phyloP scores from a whole-genome alignment of 371 early-diverging fungal genomes.

The Cokeromyces recurvatus region DNA sequence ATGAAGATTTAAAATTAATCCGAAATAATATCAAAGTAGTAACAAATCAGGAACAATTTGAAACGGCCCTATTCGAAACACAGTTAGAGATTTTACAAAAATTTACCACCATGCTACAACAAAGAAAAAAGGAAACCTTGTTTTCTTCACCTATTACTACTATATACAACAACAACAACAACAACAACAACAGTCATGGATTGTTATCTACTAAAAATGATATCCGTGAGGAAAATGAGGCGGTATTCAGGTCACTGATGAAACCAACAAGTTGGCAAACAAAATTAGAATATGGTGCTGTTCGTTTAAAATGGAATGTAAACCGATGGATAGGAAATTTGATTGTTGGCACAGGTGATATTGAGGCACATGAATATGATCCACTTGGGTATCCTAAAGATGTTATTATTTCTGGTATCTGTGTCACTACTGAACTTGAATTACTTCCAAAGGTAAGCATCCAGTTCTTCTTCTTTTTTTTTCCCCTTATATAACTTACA shows the following conservation, averaged over 20 bases:
- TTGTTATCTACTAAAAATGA: no score
- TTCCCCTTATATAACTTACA: neutral
- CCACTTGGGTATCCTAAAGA: slow-evolving; percentile 11
- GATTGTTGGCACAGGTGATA: slow-evolving; percentile 15
- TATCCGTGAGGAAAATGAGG: no score
- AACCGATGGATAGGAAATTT: slow-evolving; percentile 16
- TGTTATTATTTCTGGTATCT: slow-evolving; percentile 17
- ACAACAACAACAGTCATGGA: neutral
- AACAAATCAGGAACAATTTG: slow-evolving; percentile 4
- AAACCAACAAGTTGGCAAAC: slow-evolving; percentile 11
- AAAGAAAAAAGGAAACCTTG: neutral
- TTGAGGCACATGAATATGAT: slow-evolving; percentile 19
- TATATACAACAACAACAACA: slow-evolving; percentile 6
- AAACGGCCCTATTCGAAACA: slow-evolving; percentile 7
- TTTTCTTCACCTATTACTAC: no score
- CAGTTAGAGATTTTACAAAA: slow-evolving; percentile 7
- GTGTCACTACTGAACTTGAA: slow-evolving; percentile 24
- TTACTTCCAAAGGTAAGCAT: slow-evolving; percentile 27
- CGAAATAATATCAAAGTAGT: slow-evolving; percentile 1
- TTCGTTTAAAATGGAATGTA: slow-evolving; percentile 16
- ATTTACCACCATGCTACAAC: slow-evolving; percentile 3
- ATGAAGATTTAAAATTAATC: neutral
- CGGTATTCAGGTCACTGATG: neutral
- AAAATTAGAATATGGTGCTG: slow-evolving; percentile 8
- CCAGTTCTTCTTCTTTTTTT: neutral